Base-by-base conservation (phyloP, 2,329 filamentous ascomycete species). In the Fusarium humuli region DNA sequence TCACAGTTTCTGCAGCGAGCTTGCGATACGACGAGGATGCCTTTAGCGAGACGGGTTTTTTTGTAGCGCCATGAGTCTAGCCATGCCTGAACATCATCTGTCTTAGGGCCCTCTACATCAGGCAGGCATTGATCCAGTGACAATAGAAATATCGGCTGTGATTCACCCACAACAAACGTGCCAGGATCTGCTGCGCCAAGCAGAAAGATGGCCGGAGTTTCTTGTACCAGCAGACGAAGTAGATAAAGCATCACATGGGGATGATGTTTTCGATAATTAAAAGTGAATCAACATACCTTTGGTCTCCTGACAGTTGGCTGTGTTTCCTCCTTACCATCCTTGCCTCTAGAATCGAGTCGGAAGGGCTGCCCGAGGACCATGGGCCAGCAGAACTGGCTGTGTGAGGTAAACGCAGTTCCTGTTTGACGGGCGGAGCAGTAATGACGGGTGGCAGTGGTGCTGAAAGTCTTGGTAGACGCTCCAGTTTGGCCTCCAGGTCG, bases 401-500 rank as follows among this genome's bases (percentile, higher is more conserved):
- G 41, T 65, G 57, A 32, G 62, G 55, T 18, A 68, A 61, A 20
- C 63, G 60, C 32, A 42, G 49, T 22, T 63, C 69, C 10, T 65
- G 55, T 27, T 54, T 65, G 22, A 56, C 62, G 37, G 60, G 55
- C 41, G 42, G 61, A n/a, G 57, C 48, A 40, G 57, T 29, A 46
- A 59, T 65, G 29, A 45, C 52, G 41, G 70, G 57, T 44, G 57
- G 30, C 7, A 50, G 56, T 9, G 68, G 64, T 32, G 59, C 64
- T 48, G 69, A 69, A 46, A 72, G 40, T 32, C 72, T 74, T 34
- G 74, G 70, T 47, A 73, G 61, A 41, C 75, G 72, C 14, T 76
- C 77, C 42, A 79, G 67, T 60, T 77, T 81, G 22, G 78, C 75
- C 53, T 84, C 82, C 20, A 81, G 76, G 46, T 85, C 82, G 23